A percentile compares a stretch with the other conserved stretches of the same genome.
Conservation (phyloP, 2,329 filamentous ascomycete genomes). For the Chalaropsis thielavioides region DNA sequence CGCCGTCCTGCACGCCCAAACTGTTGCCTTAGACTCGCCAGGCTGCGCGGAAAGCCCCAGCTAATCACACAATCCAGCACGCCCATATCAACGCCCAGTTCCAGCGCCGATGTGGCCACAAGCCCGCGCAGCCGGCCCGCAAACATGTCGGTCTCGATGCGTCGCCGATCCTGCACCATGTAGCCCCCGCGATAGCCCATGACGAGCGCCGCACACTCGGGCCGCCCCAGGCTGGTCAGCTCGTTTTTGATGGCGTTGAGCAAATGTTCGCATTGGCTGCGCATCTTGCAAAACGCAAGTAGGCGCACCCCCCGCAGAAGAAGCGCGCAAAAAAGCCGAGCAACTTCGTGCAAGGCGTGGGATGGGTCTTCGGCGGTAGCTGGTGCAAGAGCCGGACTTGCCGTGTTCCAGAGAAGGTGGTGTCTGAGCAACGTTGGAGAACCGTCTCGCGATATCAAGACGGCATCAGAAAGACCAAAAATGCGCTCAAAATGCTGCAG, state of each 20-base stretch:
- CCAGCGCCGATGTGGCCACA: conserved; percentile 81
- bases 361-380: conserved; percentile 5
- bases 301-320: conserved; percentile 78
- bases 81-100: conserved; percentile 90
- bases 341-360: conserved; percentile 47
- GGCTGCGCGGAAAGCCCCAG: conserved; percentile 88
- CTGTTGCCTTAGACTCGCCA: conserved; percentile 87
- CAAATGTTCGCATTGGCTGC: conserved; percentile 77
- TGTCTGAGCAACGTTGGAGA: conserved; percentile 44
- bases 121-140: conserved; percentile 86
- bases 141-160: conserved; percentile 93
- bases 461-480: conserved; percentile 75
- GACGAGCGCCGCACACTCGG: conserved; percentile 62
- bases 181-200: conserved; percentile 97
- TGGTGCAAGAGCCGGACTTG: conserved; percentile 1
- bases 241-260: conserved; percentile 68
- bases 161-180: conserved; percentile 73
- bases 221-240: conserved; percentile 54
- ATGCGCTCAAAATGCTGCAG: conserved; percentile 82
- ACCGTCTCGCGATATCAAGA: conserved; percentile 76
- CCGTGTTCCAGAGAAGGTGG: conserved; percentile 13
- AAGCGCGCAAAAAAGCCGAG: conserved; percentile 77
- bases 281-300: conserved; percentile 81
- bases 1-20: conserved; percentile 82
- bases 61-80: conserved; percentile 86